Evolutionary conservation across 2,329 filamentous ascomycete genomes (phyloP), one percentile per base, ranked within the genome.

Genomic region (Coniosporium tulheliwenetii): DNA sequence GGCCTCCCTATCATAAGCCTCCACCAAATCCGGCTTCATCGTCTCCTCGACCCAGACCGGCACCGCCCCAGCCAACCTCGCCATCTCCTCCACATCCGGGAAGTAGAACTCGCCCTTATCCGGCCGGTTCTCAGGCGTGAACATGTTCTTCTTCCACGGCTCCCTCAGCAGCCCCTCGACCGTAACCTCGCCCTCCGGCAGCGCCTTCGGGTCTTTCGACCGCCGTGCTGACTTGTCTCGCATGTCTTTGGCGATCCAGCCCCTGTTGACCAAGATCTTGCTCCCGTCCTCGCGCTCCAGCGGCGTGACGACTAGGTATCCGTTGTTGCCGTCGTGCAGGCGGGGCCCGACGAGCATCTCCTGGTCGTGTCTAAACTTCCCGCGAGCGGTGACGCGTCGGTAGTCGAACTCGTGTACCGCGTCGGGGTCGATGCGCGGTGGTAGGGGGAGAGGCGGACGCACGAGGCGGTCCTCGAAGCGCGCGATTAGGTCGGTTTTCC

Each of bases 81-180:
- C 91, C 91, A 98, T 98, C 68, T 95, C 77, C 52, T 72, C 62
- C 16, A 98, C 85, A 60, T 94, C 89, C 0, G 91, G 89, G 55
- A 98, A 98, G 63, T 94, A 94, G 58, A 93, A 98, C 60, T 86
- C 79, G 44, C 80, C 76, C 55, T 78, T 77, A 50, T 87, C 79
- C 0, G 89, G 89, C 50, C 76, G 69, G 52, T 98, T 98, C 0
- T 82, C 78, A 0, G 91, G 91, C 42, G 91, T 98, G 59, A 98
- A 98, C 73, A 87, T 81, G 59, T 98, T 98, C 71, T 89, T 93
- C 72, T 93, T 91, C 75, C 85, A 93, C 8, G 89, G 89, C 64
- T 91, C 77, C 44, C 91, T 66, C 57, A 98, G 58, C 57, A 98
- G 54, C 0, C 91, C 91, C 62, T 94, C 79, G 2, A 98, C 77